These are phyloP conservation scores for Termitomyces sp. DNA, from an alignment of 1,284 basidiomycete genomes.

Conservation along the genomic window DNA sequence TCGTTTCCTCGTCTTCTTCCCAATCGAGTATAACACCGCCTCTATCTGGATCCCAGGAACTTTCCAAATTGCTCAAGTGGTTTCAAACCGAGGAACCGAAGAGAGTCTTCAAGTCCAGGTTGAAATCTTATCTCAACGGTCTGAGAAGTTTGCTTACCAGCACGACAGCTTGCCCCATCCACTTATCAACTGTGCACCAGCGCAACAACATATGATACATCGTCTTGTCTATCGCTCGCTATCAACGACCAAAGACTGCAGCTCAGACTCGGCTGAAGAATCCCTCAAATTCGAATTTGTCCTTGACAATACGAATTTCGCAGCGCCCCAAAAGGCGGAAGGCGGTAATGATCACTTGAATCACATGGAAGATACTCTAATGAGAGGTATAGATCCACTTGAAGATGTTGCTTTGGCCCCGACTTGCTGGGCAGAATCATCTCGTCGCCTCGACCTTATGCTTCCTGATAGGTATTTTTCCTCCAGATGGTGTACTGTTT, in stretches of 20 bases:
- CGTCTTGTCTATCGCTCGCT: conserved; percentile 52
- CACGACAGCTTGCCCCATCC: conserved; percentile 40
- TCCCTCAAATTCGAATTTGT: conserved; percentile 35
- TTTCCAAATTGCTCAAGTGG: conserved; percentile 45
- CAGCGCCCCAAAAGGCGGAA: neutral
- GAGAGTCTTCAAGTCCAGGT: conserved; percentile 55
- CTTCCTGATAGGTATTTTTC: conserved; percentile 51
- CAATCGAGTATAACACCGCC: conserved; percentile 43
- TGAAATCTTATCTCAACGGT: conserved; percentile 4
- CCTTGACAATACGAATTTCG: conserved; percentile 11
- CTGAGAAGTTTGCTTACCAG: conserved; percentile 2
- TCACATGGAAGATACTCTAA: neutral
- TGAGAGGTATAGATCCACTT: neutral
- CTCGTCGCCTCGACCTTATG: conserved; percentile 42
- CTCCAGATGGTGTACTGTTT: neutral
- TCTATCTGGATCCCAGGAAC: conserved; percentile 38
- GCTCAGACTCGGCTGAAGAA: conserved; percentile 14
- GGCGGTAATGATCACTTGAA: neutral
- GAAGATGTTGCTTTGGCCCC: conserved; percentile 13
- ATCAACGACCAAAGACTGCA: conserved; percentile 2
- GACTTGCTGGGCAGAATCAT: conserved; percentile 28
- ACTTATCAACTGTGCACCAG: conserved; percentile 32
- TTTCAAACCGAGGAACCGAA: conserved; percentile 30
- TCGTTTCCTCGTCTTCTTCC: conserved; percentile 36
- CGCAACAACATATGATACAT: conserved; percentile 39